Evolutionary conservation across 1,284 basidiomycete species (phyloP), one percentile per base, ranked within the genome.

Genomic region (Apiotrichum veenhuisii): DNA sequence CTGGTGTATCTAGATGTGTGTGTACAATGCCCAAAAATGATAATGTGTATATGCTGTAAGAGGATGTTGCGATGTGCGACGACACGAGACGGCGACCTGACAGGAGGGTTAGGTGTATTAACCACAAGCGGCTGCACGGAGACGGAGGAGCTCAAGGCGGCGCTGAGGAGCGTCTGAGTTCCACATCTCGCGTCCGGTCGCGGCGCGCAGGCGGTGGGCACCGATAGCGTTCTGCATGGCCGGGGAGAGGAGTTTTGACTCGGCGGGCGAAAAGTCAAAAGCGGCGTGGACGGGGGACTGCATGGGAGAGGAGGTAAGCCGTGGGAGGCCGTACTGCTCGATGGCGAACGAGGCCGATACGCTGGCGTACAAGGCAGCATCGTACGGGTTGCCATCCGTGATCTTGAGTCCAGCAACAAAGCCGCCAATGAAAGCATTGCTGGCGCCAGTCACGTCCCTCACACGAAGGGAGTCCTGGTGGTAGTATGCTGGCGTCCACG

Each of bases 381-480:
- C 62, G 50, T 70, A 74, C 4, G 68, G 57, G 56, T 75, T 66
- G 20, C 67, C 66, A 23, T 60, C 34, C 1, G 67, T 59, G 2
- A 67, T 38, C 17, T 52, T 52, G 15, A 74, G 51, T 4, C 74
- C 74, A 15, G 72, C 72, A 8, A 70, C 59, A 43, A 62, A 72
- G 18, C 74, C 74, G n/a, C 74, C 74, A 8, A 76, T 54, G 49
- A 70, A 76, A 2, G 69, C 62, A 52, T 74, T 74, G 10, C 74
- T 72, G 4, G 71, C 74, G 67, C 71, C 72, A 5, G 70, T 74
- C 33, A 71, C 68, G 49, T 74, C 74, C 53, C 57, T 64, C 4
- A 73, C 69, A 11, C 61, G 50, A 8, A 54, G 23, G 20, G 55
- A 50, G 37, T 59, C 59, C 3, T 50, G 55, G 14, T 43, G 37